Evolutionary conservation across 805 yeast species (phyloP).

Genomic region (Lachancea sp.): DNA sequence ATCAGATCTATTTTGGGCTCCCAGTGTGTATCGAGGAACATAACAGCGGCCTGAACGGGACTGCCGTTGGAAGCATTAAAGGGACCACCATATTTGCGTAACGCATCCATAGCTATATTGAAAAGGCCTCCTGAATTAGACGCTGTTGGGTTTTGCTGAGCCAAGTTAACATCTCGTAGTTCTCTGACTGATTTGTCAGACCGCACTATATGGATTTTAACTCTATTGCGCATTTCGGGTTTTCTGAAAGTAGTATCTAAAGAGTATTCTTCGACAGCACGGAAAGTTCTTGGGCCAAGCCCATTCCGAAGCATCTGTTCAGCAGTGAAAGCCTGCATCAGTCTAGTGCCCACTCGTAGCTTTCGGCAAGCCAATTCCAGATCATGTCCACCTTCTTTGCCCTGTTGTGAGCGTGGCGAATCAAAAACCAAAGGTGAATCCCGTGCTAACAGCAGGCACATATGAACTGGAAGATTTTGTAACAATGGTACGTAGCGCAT

Average conservation of each 20-base stretch:
- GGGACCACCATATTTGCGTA: conserved; percentile 50
- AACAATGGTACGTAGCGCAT: conserved; percentile 50
- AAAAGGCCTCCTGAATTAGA: conserved; percentile 69
- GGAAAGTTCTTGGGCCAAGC: conserved; percentile 71
- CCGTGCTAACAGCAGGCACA: conserved; percentile 66
- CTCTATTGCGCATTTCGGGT: conserved; percentile 43
- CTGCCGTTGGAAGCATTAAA: conserved; percentile 37
- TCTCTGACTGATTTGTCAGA: conserved; percentile 63
- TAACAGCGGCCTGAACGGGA: conserved; percentile 75
- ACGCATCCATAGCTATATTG: conserved; percentile 71
- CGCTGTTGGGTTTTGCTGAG: conserved; percentile 81
- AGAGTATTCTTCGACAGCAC: conserved; percentile 60
- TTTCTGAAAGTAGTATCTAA: conserved; percentile 46
- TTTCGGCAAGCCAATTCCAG: conserved; percentile 67
- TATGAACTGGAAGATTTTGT: conserved; percentile 71
- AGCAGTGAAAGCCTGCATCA: conserved; percentile 87
- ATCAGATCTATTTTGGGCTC: conserved; percentile 54
- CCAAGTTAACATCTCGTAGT: conserved; percentile 68
- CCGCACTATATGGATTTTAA: conserved; percentile 73
- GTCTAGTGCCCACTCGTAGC: conserved; percentile 71
- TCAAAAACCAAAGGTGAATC: conserved; percentile 73
- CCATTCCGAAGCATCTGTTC: conserved; percentile 82
- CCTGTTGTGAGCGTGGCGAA: conserved; percentile 46
- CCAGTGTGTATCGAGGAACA: conserved; percentile 82
- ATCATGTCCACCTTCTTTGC: conserved; percentile 51